Evolutionary conservation across 2,329 filamentous ascomycete species (phyloP), one percentile per base, ranked within the genome.

Genomic region (Paraphoma sp.): DNA sequence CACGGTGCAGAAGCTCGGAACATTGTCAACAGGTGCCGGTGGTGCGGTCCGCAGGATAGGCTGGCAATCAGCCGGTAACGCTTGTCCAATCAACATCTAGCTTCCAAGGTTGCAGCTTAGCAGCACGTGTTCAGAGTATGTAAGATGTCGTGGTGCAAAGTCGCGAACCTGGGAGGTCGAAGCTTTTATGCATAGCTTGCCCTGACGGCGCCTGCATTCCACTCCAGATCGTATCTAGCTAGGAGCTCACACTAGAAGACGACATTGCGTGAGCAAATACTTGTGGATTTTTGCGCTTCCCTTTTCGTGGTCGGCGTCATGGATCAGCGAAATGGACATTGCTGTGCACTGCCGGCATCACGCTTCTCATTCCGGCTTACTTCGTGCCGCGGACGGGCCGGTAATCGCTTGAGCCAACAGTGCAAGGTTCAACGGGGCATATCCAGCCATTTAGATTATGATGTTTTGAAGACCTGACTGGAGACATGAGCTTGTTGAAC

Each of bases 1-100:
- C n/a, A 14, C 23, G 40, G 41, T 45, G 14, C 33, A 48, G 40
- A 18, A 43, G 29, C 23, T 23, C 23, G 23, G 33, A 40, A 29
- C 23, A 17, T 4, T 29, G 16, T n/a, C 14, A n/a, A 29, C 17
- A 18, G 44, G 33, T 17, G 46, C 49, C 63, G 64, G 63, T 55
- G 60, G 43, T 59, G 52, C 62, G 66, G 64, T 53, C 66, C 61
- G 61, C 33, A 45, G 51, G 53, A 56, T 45, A 59, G 43, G 40
- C 23, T 49, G 44, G 56, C 62, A 69, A 63, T 70, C 66, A 69
- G 53, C 68, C 67, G 68, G 58, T 46, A 53, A 23, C 23, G 23
- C 23, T 23, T 23, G 23, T 23, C 23, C 23, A 23, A 23, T 23
- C 23, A 23, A 5, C 23, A 23, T 23, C 23, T 23, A 23, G 23